phyloP scores from a whole-genome alignment of 176 grass and related monocot species.

The Carex kokanica region DNA sequence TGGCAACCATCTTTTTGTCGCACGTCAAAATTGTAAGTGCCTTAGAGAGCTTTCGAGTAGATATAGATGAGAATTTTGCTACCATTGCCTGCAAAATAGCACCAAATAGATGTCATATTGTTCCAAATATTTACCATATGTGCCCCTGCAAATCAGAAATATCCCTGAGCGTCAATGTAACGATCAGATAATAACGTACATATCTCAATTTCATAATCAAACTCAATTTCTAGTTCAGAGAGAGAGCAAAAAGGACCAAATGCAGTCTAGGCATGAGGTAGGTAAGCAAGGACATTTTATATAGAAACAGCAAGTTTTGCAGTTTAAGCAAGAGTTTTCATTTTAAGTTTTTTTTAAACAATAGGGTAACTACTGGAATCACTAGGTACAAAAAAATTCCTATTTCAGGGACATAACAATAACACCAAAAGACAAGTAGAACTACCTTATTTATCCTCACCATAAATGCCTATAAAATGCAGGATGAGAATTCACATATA shows the following conservation, averaged over 20 bases:
- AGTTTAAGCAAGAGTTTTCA: neutral
- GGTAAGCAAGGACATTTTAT: neutral
- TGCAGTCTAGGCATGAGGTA: neutral
- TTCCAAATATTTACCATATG: neutral
- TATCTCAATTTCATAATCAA: neutral
- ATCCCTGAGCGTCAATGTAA: neutral
- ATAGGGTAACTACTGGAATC: neutral
- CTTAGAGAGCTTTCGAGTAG: slow-evolving; percentile 66
- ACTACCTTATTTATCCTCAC: neutral
- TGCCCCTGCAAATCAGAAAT: neutral
- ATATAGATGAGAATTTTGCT: slow-evolving; percentile 72
- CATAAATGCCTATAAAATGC: neutral
- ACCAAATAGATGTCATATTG: neutral
- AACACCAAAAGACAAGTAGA: neutral
- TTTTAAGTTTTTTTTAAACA: neutral
- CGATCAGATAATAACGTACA: neutral
- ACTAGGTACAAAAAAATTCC: neutral
- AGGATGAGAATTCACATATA: neutral
- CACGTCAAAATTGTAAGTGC: slow-evolving; percentile 61
- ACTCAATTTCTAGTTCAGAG: neutral
- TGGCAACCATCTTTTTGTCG: slow-evolving; percentile 72
- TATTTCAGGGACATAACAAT: neutral
- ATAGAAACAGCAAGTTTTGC: neutral
- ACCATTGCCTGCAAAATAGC: slow-evolving; percentile 62
- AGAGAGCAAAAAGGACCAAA: neutral